phyloP scores from a whole-genome alignment of 805 yeast species.

The Candida palmyrensis region DNA sequence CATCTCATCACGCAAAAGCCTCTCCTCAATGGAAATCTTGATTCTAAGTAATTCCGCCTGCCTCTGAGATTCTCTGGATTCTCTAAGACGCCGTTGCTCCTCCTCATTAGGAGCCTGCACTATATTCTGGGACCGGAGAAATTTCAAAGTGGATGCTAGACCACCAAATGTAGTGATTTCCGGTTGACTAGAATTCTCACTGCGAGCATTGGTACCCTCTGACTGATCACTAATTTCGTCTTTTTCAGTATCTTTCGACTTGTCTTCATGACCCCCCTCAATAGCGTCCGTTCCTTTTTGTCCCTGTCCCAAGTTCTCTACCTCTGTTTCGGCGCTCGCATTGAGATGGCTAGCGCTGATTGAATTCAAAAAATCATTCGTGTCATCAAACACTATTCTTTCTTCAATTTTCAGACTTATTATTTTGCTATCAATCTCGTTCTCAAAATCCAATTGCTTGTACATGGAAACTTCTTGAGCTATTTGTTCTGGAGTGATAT shows the following conservation, averaged over 20 bases:
- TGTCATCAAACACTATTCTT: conserved; percentile 35
- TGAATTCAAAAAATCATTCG: conserved; percentile 33
- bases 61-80: conserved; percentile 18
- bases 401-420: conserved; percentile 1
- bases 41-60: conserved; percentile 26
- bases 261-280: conserved; percentile 1
- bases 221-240: not conserved
- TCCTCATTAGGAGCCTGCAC: conserved; percentile 7
- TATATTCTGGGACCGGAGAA: conserved; percentile 19
- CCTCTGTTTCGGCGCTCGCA: not conserved
- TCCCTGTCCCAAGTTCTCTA: not conserved
- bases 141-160: conserved; percentile 23
- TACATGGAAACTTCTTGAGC: conserved; percentile 32
- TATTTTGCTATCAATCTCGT: conserved; percentile 8
- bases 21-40: conserved; percentile 27
- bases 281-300: not conserved
- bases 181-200: not conserved
- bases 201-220: not conserved
- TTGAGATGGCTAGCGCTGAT: conserved; percentile 6
- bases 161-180: conserved; percentile 13
- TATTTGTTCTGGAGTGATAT: conserved; percentile 26
- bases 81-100: conserved; percentile 11
- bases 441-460: conserved; percentile 14
- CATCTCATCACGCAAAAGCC: conserved; percentile 25
- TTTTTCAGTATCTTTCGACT: not conserved